Evolutionary conservation across 2,329 filamentous ascomycete genomes (phyloP), one percentile per base, ranked within the genome.

Genomic region (Didymella lethalis): DNA sequence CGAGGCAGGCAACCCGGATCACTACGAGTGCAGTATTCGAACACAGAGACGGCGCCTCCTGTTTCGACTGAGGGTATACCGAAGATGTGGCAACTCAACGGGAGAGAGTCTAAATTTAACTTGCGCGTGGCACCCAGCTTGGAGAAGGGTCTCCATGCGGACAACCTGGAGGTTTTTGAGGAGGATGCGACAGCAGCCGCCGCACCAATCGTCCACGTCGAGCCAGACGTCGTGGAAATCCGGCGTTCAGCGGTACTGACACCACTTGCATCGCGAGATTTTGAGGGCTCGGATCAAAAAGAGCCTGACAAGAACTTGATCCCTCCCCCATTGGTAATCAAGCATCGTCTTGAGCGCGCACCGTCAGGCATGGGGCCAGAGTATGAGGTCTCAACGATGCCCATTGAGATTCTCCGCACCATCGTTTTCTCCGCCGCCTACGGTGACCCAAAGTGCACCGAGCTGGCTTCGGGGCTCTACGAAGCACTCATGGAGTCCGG

Each of bases 101-200:
- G 18, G 4, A 8, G 14, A 10, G 40, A 36, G 32, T 36, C 41
- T 18, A 28, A 14, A 14, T 25, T 23, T 16, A 12, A 28, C 2
- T 28, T 59, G 20, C 56, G 46, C 7, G 2, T 54, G 4, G 46
- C 50, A 29, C 50, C 46, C 4, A 59, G 56, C 23, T 20, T 59
- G 2, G 56, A 59, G 23, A 8, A 54, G 6, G 46, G 28, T 4
- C 31, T 54, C 25, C 20, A 11, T 28, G 46, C 41, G 8, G 41
- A 43, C 7, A 18, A 23, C 23, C 6, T 54, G 26, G n/a, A 54
- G 20, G 32, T 54, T 2, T 59, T 46, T 14, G 50, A 54, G 14
- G 56, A 59, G 4, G 14, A 47, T 12, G 46, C 38, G 12, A 10
- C 32, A 11, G 56, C 50, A 23, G 23, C 28, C 7, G 41, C 50